Conservation (phyloP, 805 yeast genomes). For the Priceomyces castillae region DNA sequence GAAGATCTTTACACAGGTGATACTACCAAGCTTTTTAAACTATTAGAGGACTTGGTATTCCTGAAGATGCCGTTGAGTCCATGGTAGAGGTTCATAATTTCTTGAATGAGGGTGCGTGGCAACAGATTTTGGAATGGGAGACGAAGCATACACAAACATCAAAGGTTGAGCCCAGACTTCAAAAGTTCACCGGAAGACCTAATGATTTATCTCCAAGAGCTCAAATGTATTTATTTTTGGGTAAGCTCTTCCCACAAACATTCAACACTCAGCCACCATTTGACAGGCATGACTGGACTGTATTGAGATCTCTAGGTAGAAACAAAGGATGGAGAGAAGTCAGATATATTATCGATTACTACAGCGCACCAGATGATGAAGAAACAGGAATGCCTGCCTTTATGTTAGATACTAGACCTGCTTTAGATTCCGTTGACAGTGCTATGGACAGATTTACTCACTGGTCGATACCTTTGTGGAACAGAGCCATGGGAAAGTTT, state of each 20-base stretch:
- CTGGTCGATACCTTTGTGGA: constrained; percentile 67
- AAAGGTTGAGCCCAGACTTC: constrained; percentile 66
- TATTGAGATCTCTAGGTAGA: constrained; percentile 58
- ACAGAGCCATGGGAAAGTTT: constrained; percentile 64
- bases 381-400: constrained; percentile 88
- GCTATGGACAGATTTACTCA: constrained; percentile 67
- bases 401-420: constrained; percentile 93
- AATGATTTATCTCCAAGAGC: constrained; percentile 87
- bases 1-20: too few relatives aligned
- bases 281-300: constrained; percentile 99
- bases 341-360: constrained; percentile 92
- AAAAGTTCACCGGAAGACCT: constrained; percentile 90
- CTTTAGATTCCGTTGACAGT: constrained; percentile 64
- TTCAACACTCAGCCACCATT: constrained; percentile 85
- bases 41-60: constrained; percentile 78
- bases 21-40: too few relatives aligned
- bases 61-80: constrained; percentile 92
- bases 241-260: constrained; percentile 66
- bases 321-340: constrained; percentile 61
- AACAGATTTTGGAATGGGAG: constrained; percentile 92
- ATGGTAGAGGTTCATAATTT: constrained; percentile 98
- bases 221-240: constrained; percentile 57
- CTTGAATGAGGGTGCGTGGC: constrained; percentile 97
- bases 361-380: constrained; percentile 90
- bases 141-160: constrained; percentile 56